A percentile compares a stretch with the other conserved stretches of the same genome.
phyloP scores from a whole-genome alignment of 2,329 filamentous ascomycete species.

The Fusarium sp. region DNA sequence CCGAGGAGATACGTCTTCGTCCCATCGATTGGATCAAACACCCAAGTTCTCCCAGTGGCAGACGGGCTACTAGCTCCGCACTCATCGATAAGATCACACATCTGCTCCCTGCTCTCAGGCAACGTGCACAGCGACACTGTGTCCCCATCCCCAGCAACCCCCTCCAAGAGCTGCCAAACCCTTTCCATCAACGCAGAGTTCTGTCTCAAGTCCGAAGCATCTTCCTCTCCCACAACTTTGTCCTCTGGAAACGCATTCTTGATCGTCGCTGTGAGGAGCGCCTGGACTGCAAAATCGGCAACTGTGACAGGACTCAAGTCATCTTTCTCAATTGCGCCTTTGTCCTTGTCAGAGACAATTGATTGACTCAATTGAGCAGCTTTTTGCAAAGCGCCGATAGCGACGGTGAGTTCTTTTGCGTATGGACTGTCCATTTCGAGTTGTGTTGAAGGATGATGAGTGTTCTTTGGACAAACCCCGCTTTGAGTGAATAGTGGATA shows the following conservation, averaged over 20 bases:
- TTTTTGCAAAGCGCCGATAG: constrained; percentile 53
- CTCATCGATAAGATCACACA: constrained; percentile 64
- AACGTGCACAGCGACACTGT: constrained; percentile 41
- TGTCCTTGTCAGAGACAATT: constrained; percentile 57
- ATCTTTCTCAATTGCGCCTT: constrained; percentile 61
- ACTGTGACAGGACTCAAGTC: constrained; percentile 67
- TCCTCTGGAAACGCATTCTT: constrained; percentile 61
- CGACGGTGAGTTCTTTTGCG: constrained; percentile 53
- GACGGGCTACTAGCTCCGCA: constrained; percentile 55
- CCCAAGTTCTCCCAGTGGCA: constrained; percentile 58
- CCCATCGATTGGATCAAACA: constrained; percentile 70
- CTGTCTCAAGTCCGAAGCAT: constrained; percentile 56
- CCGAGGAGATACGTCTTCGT: constrained; percentile 65
- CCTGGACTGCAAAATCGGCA: constrained; percentile 68
- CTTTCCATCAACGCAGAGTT: constrained; percentile 54
- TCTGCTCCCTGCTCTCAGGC: constrained; percentile 53
- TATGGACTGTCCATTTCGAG: constrained; percentile 55
- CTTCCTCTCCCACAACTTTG: constrained; percentile 65
- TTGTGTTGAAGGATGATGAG: constrained; percentile 5
- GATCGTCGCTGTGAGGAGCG: constrained; percentile 61
- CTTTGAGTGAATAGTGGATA: constrained; percentile 40
- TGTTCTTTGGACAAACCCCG: constrained; percentile 24
- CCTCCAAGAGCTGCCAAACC: constrained; percentile 58
- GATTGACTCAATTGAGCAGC: constrained; percentile 61
- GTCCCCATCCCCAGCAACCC: constrained; percentile 41